A percentile compares a stretch with the other conserved stretches of the same genome.
Conservation (phyloP, 2,329 filamentous ascomycete species). For the Fusarium sambucinum region DNA sequence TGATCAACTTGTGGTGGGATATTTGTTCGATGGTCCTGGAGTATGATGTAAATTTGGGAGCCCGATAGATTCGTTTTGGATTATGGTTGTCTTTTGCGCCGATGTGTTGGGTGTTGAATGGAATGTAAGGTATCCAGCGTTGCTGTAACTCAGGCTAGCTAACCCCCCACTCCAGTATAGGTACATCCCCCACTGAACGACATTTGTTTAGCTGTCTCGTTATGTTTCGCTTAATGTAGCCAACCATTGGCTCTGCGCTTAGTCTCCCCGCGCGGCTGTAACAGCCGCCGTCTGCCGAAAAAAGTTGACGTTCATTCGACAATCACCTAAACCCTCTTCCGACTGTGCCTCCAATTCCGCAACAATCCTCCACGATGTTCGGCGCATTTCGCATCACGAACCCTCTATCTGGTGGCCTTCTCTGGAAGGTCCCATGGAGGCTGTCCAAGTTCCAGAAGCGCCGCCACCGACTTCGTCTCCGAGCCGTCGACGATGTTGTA, state of each 20-base stretch:
- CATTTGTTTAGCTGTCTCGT: slow-evolving; percentile 21
- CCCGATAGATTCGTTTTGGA: slow-evolving; percentile 12
- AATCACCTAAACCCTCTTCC: slow-evolving; percentile 29
- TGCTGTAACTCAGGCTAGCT: slow-evolving; percentile 5
- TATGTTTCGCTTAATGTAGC: slow-evolving; percentile 47
- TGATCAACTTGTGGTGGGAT: slow-evolving; percentile 41
- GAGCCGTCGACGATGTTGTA: slow-evolving; percentile 88
- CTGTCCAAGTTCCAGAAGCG: slow-evolving; percentile 92
- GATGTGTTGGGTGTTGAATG: neutral
- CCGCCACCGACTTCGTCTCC: slow-evolving; percentile 84
- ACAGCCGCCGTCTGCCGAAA: slow-evolving; percentile 36
- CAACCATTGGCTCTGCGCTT: slow-evolving; percentile 27
- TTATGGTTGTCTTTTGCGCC: neutral
- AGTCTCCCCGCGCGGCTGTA: slow-evolving; percentile 22
- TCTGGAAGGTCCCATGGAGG: slow-evolving; percentile 98
- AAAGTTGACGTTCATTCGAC: slow-evolving; percentile 45
- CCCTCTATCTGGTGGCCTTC: slow-evolving; percentile 80
- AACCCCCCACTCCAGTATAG: slow-evolving; percentile 6
- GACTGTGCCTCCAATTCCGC: slow-evolving; percentile 20
- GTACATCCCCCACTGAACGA: slow-evolving; percentile 11
- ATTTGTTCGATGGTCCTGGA: neutral
- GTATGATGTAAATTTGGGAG: neutral
- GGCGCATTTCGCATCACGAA: slow-evolving; percentile 84
- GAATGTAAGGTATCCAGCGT: slow-evolving; percentile 9
- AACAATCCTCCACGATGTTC: slow-evolving; percentile 72